Conservation (phyloP, 257 asterid species). For the Asclepias syriaca region DNA sequence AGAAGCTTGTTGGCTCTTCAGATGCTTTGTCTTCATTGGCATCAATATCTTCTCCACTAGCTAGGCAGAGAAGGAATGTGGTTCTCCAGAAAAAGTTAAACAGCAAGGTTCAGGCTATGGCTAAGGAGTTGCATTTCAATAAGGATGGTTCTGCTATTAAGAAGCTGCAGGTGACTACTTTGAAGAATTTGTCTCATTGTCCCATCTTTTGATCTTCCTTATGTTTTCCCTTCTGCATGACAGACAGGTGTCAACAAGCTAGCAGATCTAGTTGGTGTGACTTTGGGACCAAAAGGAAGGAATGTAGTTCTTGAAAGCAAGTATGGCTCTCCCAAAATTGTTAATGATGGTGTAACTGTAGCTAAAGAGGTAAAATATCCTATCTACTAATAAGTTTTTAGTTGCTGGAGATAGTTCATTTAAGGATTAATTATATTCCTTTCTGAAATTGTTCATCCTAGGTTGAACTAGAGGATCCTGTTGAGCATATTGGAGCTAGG, state of each 20-base stretch:
- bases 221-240: background rate
- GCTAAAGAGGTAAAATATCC: conserved; percentile 12
- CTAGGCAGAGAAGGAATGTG: conserved; percentile 19
- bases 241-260: conserved; percentile 37
- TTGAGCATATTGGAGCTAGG: conserved; percentile 36
- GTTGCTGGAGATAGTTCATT: background rate
- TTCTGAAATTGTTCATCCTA: conserved; percentile 1
- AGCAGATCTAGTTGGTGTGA: conserved; percentile 39
- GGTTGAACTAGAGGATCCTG: conserved; percentile 43
- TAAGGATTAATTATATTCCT: background rate
- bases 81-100: conserved; percentile 16
- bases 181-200: background rate
- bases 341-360: conserved; percentile 5
- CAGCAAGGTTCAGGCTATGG: conserved; percentile 28
- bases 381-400: background rate
- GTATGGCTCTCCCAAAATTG: conserved; percentile 13
- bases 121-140: conserved; percentile 31
- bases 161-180: conserved; percentile 25
- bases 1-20: conserved; percentile 12
- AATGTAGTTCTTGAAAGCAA: conserved; percentile 30
- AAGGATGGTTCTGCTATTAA: conserved; percentile 30
- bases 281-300: conserved; percentile 36
- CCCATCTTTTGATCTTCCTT: background rate
- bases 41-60: conserved; percentile 23
- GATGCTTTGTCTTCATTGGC: conserved; percentile 22